Percentiles rank a stretch among this genome's conserved stretches.
phyloP scores from a whole-genome alignment of 2,329 filamentous ascomycete species.

The Beauveria sp. region DNA sequence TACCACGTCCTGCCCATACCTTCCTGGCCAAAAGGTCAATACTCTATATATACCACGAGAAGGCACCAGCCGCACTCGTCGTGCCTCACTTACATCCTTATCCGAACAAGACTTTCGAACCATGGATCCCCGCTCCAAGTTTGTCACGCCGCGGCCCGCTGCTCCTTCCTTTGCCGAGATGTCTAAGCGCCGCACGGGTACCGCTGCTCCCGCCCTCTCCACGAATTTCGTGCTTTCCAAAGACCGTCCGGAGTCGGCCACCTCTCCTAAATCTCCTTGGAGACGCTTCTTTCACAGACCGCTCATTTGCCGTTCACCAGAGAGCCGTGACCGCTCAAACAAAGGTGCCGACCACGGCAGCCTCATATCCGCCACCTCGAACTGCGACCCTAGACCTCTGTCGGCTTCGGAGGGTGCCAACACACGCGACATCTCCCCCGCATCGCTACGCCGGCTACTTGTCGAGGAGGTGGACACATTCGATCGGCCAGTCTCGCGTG shows the following conservation, averaged over 20 bases:
- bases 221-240: slow-evolving; percentile 30
- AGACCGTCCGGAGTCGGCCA: slow-evolving; percentile 27
- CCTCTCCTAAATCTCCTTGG: slow-evolving; percentile 28
- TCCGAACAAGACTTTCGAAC: slow-evolving; percentile 56
- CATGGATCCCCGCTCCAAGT: slow-evolving; percentile 72
- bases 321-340: neutral
- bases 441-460: slow-evolving; percentile 42
- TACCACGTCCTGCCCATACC: slow-evolving; percentile 73
- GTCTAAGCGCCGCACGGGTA: slow-evolving; percentile 23
- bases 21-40: slow-evolving; percentile 85
- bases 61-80: slow-evolving; percentile 49
- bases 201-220: slow-evolving; percentile 30
- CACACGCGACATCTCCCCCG: slow-evolving; percentile 46
- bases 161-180: slow-evolving; percentile 16
- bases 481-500: neutral
- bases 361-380: slow-evolving; percentile 19
- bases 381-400: slow-evolving; percentile 19
- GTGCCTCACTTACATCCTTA: slow-evolving; percentile 57
- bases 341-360: slow-evolving; percentile 21
- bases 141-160: slow-evolving; percentile 55
- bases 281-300: slow-evolving; percentile 31
- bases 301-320: neutral
- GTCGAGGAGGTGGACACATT: neutral
- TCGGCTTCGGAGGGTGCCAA: slow-evolving; percentile 26
- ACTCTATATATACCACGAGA: slow-evolving; percentile 73